phyloP scores from a whole-genome alignment of 768 basidiomycete species.

The Pulveroboletus sp. region DNA sequence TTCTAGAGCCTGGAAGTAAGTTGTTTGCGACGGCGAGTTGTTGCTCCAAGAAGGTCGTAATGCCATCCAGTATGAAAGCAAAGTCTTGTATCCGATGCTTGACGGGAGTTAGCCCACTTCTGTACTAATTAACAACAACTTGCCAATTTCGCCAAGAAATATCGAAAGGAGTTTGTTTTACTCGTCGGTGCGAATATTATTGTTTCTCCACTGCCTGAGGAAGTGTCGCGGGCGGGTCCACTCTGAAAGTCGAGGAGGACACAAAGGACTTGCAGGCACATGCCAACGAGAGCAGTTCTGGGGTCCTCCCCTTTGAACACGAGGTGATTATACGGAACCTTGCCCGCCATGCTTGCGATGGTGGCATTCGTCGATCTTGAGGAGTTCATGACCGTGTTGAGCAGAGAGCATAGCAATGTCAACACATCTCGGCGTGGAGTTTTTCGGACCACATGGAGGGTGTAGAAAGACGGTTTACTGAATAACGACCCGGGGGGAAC shows the following conservation, averaged over 20 bases:
- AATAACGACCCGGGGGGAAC: constrained; percentile 65
- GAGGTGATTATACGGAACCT: constrained; percentile 84
- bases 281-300: constrained; percentile 64
- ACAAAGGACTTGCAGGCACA: constrained; percentile 74
- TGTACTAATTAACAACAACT: not conserved
- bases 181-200: constrained; percentile 48
- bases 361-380: constrained; percentile 46
- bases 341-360: constrained; percentile 69
- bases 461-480: constrained; percentile 70
- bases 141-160: constrained; percentile 88
- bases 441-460: constrained; percentile 73
- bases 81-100: constrained; percentile 92
- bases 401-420: constrained; percentile 85
- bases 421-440: constrained; percentile 79
- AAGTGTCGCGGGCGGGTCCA: constrained; percentile 59
- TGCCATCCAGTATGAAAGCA: constrained; percentile 73
- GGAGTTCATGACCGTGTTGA: constrained; percentile 86
- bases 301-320: constrained; percentile 88
- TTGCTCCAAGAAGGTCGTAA: constrained; percentile 63
- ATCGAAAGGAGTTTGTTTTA: constrained; percentile 84
- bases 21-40: constrained; percentile 72
- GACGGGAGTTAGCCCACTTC: constrained; percentile 9
- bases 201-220: constrained; percentile 40
- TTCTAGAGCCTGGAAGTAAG: constrained; percentile 80
- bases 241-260: constrained; percentile 79